Conservation (phyloP, 2,329 filamentous ascomycete species). For the Diplodia sapinea region DNA sequence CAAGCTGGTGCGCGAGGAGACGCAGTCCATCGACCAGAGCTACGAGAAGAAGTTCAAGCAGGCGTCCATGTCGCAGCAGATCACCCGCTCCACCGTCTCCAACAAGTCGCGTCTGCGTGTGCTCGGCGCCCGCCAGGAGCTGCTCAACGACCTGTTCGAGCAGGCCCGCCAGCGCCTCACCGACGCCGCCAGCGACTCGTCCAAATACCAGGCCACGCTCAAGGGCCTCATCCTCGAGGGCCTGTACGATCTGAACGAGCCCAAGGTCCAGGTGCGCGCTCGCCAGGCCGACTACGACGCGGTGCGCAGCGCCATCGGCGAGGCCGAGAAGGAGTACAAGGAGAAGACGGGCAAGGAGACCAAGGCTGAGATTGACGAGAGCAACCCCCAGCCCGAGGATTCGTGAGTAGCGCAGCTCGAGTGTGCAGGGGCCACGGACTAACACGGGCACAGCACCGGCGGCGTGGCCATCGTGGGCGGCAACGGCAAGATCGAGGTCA, state of each 20-base stretch:
- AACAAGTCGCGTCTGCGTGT: constrained; percentile 96
- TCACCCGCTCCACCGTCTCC: constrained; percentile 91
- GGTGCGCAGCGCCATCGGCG: constrained; percentile 77
- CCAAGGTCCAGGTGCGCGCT: constrained; percentile 73
- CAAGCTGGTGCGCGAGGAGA: constrained; percentile 96
- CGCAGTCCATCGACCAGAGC: constrained; percentile 83
- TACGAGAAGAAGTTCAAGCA: constrained; percentile 99
- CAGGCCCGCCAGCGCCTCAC: constrained; percentile 74
- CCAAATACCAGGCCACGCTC: constrained; percentile 76
- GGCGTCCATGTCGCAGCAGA: constrained; percentile 97
- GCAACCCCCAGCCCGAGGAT: constrained; percentile 77
- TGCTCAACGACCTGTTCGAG: constrained; percentile 90
- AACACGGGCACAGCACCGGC: constrained; percentile 68
- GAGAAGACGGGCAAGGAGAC: constrained; percentile 73
- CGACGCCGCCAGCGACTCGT: constrained; percentile 69
- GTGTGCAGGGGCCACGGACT: background rate
- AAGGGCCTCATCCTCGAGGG: constrained; percentile 87
- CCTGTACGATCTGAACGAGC: constrained; percentile 84
- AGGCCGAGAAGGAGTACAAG: constrained; percentile 83
- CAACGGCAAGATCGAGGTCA: constrained; percentile 93
- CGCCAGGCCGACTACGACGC: constrained; percentile 78
- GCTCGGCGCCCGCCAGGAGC: constrained; percentile 82
- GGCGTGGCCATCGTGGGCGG: constrained; percentile 82
- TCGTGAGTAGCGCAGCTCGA: constrained; percentile 64
- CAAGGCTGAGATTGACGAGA: constrained; percentile 75